phyloP scores from a whole-genome alignment of 192 early-diverging fungal species.

The Gorgonomyces haynaldii region DNA sequence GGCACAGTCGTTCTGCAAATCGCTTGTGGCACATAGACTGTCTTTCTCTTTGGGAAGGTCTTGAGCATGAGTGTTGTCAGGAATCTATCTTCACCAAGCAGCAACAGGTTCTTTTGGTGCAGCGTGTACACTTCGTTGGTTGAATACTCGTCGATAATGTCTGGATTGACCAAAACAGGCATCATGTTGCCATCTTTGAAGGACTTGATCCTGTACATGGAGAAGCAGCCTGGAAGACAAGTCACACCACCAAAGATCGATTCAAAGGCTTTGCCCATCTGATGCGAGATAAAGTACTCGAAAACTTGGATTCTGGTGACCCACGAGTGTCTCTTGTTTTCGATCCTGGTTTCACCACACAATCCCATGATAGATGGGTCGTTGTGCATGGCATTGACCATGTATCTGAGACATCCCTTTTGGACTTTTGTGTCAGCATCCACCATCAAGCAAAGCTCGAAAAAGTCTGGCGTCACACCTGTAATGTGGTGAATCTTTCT shows the following conservation, averaged over 20 bases:
- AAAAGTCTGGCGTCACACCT: conserved; percentile 69
- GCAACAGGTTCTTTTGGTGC: conserved; percentile 86
- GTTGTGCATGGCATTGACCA: conserved; percentile 61
- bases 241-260: conserved; percentile 96
- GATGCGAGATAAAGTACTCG: conserved; percentile 97
- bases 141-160: conserved; percentile 59
- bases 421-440: conserved; percentile 76
- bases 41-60: conserved; percentile 90
- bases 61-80: conserved; percentile 88
- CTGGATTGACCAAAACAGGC: conserved; percentile 74
- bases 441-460: conserved; percentile 48
- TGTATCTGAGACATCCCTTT: conserved; percentile 17
- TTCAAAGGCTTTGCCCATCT: conserved; percentile 93
- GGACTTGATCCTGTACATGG: conserved; percentile 91
- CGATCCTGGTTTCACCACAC: conserved; percentile 94
- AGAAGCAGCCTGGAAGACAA: conserved; percentile 94
- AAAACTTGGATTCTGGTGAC: conserved; percentile 94
- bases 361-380: conserved; percentile 79
- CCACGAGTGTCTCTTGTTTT: conserved; percentile 78
- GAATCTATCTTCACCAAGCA: conserved; percentile 92
- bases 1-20: conserved; percentile 90
- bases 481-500: conserved; percentile 67
- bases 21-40: conserved; percentile 88
- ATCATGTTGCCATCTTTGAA: conserved; percentile 27
- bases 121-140: conserved; percentile 49